These are phyloP conservation scores for Botrytis sinoallii DNA, from an alignment of 2,329 filamentous ascomycete species.

Conservation along the genomic window DNA sequence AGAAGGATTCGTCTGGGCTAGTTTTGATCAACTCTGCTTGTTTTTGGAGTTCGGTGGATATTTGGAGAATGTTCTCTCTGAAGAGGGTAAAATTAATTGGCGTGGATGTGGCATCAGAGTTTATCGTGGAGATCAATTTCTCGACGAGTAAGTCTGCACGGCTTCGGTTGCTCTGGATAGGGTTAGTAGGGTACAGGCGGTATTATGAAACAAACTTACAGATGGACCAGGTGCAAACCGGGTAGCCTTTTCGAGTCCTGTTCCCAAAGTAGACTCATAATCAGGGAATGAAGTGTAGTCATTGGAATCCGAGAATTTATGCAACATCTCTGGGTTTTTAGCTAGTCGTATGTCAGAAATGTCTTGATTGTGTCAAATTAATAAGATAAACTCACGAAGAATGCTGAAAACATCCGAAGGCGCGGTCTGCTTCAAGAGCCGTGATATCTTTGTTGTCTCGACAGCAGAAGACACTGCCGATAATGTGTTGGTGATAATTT, in stretches of 20 bases:
- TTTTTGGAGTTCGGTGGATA: conserved; percentile 3
- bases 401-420: conserved; percentile 27
- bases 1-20: neutral
- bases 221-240: conserved; percentile 31
- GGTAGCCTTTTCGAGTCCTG: conserved; percentile 31
- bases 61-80: neutral
- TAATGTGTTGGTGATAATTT: conserved; percentile 30
- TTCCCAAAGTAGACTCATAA: conserved; percentile 31
- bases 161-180: conserved; percentile 26
- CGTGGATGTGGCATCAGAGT: neutral
- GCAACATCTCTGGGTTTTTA: conserved; percentile 10
- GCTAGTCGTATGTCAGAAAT: conserved; percentile 1
- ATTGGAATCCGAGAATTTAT: conserved; percentile 31
- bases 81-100: neutral
- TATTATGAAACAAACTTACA: conserved; percentile 23
- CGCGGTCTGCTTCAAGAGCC: conserved; percentile 28
- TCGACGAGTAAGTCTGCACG: conserved; percentile 27
- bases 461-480: conserved; percentile 32
- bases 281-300: conserved; percentile 37
- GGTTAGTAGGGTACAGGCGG: conserved; percentile 20
- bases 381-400: conserved; percentile 31
- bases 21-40: neutral
- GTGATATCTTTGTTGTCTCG: conserved; percentile 34
- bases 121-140: conserved; percentile 27
- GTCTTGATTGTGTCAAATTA: neutral